A percentile compares a stretch with the other conserved stretches of the same genome.
Conservation (phyloP, 192 early-diverging fungal species). For the Podila minutissima region DNA sequence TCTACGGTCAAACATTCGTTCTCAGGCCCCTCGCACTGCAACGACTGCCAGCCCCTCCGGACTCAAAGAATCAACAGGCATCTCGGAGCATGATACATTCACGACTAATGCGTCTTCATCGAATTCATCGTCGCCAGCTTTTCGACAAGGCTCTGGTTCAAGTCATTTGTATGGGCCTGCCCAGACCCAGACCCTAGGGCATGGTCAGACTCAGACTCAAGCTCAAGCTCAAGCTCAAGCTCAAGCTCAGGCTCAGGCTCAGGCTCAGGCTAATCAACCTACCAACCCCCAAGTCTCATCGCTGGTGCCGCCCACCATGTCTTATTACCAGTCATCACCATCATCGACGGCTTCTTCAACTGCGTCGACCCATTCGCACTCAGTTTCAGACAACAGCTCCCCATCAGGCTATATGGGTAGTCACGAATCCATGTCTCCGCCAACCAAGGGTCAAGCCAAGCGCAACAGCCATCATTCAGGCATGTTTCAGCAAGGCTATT, state of each 20-base stretch:
- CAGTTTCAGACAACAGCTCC: neutral
- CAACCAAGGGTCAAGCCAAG: slow-evolving; percentile 7
- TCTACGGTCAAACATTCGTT: neutral
- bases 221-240: neutral
- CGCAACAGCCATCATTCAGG: slow-evolving; percentile 20
- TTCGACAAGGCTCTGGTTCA: neutral
- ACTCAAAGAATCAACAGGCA: neutral
- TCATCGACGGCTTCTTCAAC: neutral
- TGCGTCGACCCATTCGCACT: neutral
- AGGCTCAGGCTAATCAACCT: neutral
- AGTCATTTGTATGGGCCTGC: neutral
- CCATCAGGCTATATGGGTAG: neutral
- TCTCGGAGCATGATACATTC: neutral
- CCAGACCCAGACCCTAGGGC: neutral
- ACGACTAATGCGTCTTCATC: neutral
- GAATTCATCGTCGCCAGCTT: neutral
- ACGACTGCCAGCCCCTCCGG: neutral
- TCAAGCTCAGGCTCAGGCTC: neutral
- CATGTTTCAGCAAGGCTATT: slow-evolving; percentile 44
- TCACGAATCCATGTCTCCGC: slow-evolving; percentile 10
- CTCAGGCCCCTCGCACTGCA: neutral
- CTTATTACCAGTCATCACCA: neutral
- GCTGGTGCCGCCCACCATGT: neutral
- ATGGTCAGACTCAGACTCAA: neutral
- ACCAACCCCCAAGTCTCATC: neutral